Evolutionary conservation across 2,329 filamentous ascomycete genomes (phyloP), one percentile per base, ranked within the genome.

Genomic region (Nemania bipapillata): DNA sequence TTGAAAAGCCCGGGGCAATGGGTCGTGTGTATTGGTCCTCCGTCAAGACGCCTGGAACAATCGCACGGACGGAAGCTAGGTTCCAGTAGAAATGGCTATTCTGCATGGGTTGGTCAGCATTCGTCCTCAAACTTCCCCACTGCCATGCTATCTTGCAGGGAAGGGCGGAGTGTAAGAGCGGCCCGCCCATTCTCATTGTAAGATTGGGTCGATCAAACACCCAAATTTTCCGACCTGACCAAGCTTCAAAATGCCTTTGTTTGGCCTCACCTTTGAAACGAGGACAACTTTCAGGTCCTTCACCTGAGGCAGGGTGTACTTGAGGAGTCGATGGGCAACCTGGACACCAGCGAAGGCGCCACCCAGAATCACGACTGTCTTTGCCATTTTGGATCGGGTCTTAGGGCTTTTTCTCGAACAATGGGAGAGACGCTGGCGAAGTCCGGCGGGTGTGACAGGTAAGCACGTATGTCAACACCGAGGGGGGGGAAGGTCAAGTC

Each of bases 21-120:
- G 86, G 81, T 59, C 80, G 80, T 75, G 85, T 82, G 71, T 87
- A 78, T 71, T 87, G 79, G 11, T 86, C 82, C 68, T 87, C 84
- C 42, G 80, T 80, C 74, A 87, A 71, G 56, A 80, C 70, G 42
- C 81, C 83, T 2, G 86, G 86, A 53, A 88, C 78, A 69, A 89
- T 83, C 77, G 84, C 86, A 54, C 87, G 85, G 50, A 87, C 83
- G 0, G 86, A 83, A 28, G 86, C 86, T 4, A 88, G 63, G 77
- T 87, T 88, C 86, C 86, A 88, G 80, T 83, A 89, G 72, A 89
- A 86, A 73, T 89, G 86, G 69, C 81, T 84, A 72, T 83, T 88
- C 84, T 88, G 78, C 12, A 58, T 37, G 26, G n/a, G 22, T 15
- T 4, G 26, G 65, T 72, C 53, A 73, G 71, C 58, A 42, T 53